These are phyloP conservation scores for Monosporascus sp. DNA, from an alignment of 2,329 filamentous ascomycete species.

Conservation along the genomic window DNA sequence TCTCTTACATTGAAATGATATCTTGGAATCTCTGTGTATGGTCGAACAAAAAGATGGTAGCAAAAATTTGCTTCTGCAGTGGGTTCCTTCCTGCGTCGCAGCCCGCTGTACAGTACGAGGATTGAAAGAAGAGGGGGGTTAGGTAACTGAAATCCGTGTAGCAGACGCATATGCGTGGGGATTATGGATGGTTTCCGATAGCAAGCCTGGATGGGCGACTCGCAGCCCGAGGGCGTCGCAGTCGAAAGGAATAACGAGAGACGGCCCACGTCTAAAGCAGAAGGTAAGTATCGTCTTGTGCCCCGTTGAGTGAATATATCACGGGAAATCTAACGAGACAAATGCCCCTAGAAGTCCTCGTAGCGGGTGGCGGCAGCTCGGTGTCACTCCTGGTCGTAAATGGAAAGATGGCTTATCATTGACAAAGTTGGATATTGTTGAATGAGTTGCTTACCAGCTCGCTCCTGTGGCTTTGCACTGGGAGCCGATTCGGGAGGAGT, in stretches of 20 bases:
- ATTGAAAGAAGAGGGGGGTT: background rate
- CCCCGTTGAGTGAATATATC: background rate
- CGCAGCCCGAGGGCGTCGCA: background rate
- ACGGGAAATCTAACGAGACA: background rate
- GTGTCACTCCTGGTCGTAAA: too few relatives aligned
- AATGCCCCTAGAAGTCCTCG: background rate
- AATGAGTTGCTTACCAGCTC: too few relatives aligned
- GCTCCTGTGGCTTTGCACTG: background rate
- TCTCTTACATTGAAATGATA: background rate
- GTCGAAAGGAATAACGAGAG: background rate
- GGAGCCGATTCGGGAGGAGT: background rate
- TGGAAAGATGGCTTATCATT: too few relatives aligned
- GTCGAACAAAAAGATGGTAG: background rate
- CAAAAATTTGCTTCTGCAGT: background rate
- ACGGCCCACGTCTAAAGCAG: background rate
- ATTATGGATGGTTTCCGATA: background rate
- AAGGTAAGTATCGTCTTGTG: background rate
- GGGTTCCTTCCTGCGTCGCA: background rate
- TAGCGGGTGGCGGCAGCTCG: background rate
- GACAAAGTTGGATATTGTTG: too few relatives aligned
- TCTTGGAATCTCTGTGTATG: background rate
- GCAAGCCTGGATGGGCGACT: background rate
- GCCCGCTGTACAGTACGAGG: background rate
- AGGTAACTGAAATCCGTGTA: background rate
- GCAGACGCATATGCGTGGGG: background rate